phyloP scores from a whole-genome alignment of 2,329 filamentous ascomycete species.

The Colletotrichum spaethianum region DNA sequence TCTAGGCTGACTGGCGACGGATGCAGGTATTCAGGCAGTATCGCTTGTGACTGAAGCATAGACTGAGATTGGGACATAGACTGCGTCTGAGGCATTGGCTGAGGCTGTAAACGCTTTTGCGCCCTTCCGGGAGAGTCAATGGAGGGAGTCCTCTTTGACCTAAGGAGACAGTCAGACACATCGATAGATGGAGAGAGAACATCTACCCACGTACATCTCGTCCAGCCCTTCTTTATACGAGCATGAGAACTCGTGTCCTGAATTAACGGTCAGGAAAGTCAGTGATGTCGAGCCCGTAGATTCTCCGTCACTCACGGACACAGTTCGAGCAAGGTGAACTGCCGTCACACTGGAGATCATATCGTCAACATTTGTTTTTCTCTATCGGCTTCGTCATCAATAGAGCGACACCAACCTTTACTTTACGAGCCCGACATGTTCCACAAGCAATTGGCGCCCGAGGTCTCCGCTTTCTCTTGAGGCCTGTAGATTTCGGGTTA shows the following conservation, averaged over 20 bases:
- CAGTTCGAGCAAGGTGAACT: slow-evolving; percentile 39
- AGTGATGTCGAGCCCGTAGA: background rate
- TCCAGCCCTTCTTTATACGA: slow-evolving; percentile 27
- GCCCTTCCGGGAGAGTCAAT: slow-evolving; percentile 8
- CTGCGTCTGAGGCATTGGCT: background rate
- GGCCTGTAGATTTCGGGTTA: slow-evolving; percentile 15
- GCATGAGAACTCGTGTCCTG: slow-evolving; percentile 38
- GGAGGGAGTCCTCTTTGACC: background rate
- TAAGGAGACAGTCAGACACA: background rate
- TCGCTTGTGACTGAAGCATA: background rate
- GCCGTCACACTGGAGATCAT: slow-evolving; percentile 36
- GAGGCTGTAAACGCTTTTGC: slow-evolving; percentile 21
- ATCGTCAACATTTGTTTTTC: background rate
- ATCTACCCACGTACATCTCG: slow-evolving; percentile 14
- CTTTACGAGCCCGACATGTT: slow-evolving; percentile 39
- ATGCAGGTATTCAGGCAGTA: slow-evolving; percentile 19
- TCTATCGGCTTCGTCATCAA: background rate
- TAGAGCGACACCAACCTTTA: slow-evolving; percentile 32
- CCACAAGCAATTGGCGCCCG: slow-evolving; percentile 37
- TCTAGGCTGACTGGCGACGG: slow-evolving; percentile 32
- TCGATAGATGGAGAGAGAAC: background rate
- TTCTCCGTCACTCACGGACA: slow-evolving; percentile 26
- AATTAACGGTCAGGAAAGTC: background rate
- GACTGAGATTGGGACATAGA: background rate
- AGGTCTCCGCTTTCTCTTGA: slow-evolving; percentile 38